Conservation (phyloP, 495 filamentous ascomycete species). For the Pyrenopolyporus hunteri region DNA sequence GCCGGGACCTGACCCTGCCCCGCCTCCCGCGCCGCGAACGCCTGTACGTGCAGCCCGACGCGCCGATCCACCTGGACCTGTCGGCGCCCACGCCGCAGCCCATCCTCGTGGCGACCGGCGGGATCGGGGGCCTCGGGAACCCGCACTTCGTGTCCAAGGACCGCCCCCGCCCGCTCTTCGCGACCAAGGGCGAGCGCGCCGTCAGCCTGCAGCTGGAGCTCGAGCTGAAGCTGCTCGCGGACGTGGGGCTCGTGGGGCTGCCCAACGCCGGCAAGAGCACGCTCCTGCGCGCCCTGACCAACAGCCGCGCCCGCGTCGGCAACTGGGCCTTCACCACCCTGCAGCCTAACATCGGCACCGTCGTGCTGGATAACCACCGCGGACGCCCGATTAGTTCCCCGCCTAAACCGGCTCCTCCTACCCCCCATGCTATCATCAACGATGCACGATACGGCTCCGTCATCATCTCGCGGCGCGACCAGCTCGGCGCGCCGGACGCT, state of each 20-base stretch:
- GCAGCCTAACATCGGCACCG: slow-evolving; percentile 91
- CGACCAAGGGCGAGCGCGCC: slow-evolving; percentile 81
- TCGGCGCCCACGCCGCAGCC: slow-evolving; percentile 79
- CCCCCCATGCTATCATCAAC: slow-evolving; percentile 48
- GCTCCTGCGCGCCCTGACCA: slow-evolving; percentile 81
- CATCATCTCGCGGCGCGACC: slow-evolving; percentile 27
- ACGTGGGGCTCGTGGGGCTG: slow-evolving; percentile 91
- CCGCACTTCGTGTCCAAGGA: slow-evolving; percentile 83
- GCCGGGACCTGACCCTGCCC: slow-evolving; percentile 66
- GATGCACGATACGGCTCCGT: slow-evolving; percentile 40
- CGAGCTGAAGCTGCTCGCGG: slow-evolving; percentile 92
- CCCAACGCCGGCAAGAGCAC: slow-evolving; percentile 98
- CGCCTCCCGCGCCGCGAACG: slow-evolving; percentile 59
- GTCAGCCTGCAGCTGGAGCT: slow-evolving; percentile 81
- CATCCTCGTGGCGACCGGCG: slow-evolving; percentile 88
- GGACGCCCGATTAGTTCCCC: slow-evolving; percentile 57
- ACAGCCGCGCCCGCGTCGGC: slow-evolving; percentile 85
- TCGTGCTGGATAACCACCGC: slow-evolving; percentile 82
- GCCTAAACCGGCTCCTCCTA: slow-evolving; percentile 39
- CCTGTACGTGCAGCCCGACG: slow-evolving; percentile 67
- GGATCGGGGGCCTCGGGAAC: slow-evolving; percentile 88
- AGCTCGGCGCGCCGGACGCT: slow-evolving; percentile 5
- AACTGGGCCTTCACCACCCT: slow-evolving; percentile 97
- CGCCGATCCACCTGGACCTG: slow-evolving; percentile 81
- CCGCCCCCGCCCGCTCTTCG: slow-evolving; percentile 77